phyloP scores from a whole-genome alignment of 2,329 filamentous ascomycete species.

The Neofusicoccum ribis region DNA sequence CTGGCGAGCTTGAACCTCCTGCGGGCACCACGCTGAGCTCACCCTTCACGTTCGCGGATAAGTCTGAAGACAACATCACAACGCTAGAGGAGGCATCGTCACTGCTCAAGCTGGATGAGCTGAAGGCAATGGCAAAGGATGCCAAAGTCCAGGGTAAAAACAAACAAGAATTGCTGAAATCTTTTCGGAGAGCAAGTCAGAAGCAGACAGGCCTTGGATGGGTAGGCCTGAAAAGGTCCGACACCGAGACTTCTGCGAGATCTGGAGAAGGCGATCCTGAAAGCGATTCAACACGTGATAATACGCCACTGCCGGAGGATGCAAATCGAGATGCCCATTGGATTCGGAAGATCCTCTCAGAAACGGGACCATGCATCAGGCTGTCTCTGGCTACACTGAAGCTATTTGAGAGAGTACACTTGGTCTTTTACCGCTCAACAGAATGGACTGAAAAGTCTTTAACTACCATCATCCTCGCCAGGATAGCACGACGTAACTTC shows the following conservation, averaged over 20 bases:
- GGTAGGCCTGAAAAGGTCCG: conserved; percentile 64
- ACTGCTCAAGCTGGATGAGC: conserved; percentile 80
- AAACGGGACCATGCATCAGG: conserved; percentile 80
- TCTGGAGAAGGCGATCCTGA: conserved; percentile 41
- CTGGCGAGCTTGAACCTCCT: conserved; percentile 52
- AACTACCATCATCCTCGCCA: conserved; percentile 90
- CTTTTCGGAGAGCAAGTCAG: conserved; percentile 71
- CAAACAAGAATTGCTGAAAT: conserved; percentile 75
- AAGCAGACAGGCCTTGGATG: conserved; percentile 76
- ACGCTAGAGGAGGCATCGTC: conserved; percentile 81
- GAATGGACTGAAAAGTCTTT: conserved; percentile 98
- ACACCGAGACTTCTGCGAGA: conserved; percentile 56
- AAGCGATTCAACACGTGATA: conserved; percentile 31
- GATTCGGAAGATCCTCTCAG: conserved; percentile 71
- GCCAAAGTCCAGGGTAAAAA: conserved; percentile 85
- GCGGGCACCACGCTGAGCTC: conserved; percentile 52
- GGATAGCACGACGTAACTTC: conserved; percentile 84
- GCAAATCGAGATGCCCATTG: conserved; percentile 74
- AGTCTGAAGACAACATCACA: conserved; percentile 70
- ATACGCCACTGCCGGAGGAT: conserved; percentile 31
- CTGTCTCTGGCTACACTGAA: conserved; percentile 71
- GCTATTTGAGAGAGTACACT: conserved; percentile 89
- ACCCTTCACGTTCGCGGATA: conserved; percentile 76
- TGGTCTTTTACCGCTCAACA: conserved; percentile 94
- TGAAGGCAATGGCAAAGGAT: conserved; percentile 81